phyloP scores from a whole-genome alignment of 2,329 filamentous ascomycete species.

The Aspergillus texensis region DNA sequence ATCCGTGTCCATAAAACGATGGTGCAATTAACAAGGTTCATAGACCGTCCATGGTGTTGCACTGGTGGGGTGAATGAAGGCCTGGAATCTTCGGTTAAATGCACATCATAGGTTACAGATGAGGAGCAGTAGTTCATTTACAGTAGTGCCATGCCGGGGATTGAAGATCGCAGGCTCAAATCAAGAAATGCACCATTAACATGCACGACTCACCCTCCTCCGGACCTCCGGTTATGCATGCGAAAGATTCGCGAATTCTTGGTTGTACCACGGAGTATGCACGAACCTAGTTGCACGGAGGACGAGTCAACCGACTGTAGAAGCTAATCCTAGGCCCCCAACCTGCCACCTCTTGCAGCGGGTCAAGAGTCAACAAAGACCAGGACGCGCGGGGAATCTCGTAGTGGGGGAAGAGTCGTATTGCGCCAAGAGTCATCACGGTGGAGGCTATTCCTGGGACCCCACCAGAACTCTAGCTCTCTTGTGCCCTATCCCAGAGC shows the following conservation, averaged over 20 bases:
- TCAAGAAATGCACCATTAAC: background rate
- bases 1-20: background rate
- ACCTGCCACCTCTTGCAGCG: background rate
- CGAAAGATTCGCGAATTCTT: background rate
- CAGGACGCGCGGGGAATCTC: background rate
- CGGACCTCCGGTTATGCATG: background rate
- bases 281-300: background rate
- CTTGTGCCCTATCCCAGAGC: background rate
- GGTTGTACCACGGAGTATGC: background rate
- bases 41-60: background rate
- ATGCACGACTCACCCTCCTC: background rate
- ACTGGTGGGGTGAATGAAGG: background rate
- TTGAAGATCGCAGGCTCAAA: background rate
- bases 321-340: background rate
- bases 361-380: background rate
- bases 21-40: background rate
- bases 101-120: background rate
- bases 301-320: background rate
- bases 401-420: background rate
- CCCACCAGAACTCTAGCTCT: background rate
- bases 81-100: background rate
- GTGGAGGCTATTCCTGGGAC: background rate
- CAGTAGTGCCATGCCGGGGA: background rate
- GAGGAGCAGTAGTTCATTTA: background rate
- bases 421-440: background rate